Evolutionary conservation across 2,329 filamentous ascomycete species (phyloP).

Genomic region (Fusarium ambrosium): DNA sequence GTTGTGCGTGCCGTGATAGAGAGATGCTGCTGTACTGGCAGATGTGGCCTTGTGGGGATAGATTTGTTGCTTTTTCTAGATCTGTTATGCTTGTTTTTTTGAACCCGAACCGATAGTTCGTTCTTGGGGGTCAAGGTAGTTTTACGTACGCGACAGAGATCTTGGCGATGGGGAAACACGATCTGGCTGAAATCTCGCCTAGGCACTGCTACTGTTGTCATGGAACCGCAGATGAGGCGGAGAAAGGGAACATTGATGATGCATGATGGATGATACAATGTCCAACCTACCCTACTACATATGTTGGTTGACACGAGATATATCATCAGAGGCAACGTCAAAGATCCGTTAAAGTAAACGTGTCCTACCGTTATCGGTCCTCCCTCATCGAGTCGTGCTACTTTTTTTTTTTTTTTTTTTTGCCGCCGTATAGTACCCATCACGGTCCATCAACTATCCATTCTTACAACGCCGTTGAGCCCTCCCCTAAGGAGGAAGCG

Average conservation of each 20-base stretch:
- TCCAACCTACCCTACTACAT: neutral
- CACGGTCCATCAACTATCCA: neutral
- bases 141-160: constrained; percentile 4
- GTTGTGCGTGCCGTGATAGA: neutral
- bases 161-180: constrained; percentile 5
- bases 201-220: neutral
- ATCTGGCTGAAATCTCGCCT: neutral
- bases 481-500: neutral
- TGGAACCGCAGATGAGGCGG: neutral
- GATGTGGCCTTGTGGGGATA: constrained; percentile 18
- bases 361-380: neutral
- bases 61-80: constrained; percentile 19
- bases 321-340: constrained; percentile 4
- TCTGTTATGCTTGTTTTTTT: constrained; percentile 17
- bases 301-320: constrained; percentile 21
- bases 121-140: neutral
- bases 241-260: neutral
- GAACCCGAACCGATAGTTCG: neutral
- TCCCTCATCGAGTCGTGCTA: neutral
- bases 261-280: neutral
- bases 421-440: neutral
- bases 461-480: constrained; percentile 1
- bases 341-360: neutral
- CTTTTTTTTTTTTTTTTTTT: neutral
- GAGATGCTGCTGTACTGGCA: neutral